Conservation (phyloP, 371 early-diverging fungal species). For the Choanephora cucurbitarum region DNA sequence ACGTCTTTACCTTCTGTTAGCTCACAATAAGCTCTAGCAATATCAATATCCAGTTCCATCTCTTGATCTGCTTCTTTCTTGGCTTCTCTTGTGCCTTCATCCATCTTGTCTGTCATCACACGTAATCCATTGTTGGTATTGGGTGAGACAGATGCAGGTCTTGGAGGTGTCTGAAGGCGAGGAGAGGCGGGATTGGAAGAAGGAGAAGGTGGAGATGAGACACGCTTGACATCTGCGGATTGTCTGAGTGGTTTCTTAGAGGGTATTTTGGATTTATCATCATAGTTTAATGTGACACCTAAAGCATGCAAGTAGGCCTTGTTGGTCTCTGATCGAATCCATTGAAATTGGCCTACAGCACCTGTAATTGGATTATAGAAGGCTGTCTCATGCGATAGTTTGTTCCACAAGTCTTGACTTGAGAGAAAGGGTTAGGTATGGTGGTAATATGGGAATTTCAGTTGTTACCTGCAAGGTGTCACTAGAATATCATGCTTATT, state of each 20-base stretch:
- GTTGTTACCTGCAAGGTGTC: conserved; percentile 41
- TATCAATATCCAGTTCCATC: conserved; percentile 51
- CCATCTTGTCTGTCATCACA: conserved; percentile 21
- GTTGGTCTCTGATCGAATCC: conserved; percentile 57
- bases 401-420: conserved; percentile 49
- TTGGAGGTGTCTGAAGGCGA: conserved; percentile 6
- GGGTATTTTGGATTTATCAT: conserved; percentile 9
- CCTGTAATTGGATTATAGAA: conserved; percentile 56
- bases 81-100: conserved; percentile 15
- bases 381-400: conserved; percentile 50
- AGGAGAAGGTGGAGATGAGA: conserved; percentile 3
- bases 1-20: conserved; percentile 56
- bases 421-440: conserved; percentile 10
- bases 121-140: conserved; percentile 4
- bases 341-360: conserved; percentile 52
- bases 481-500: conserved; percentile 16
- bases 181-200: conserved; percentile 5
- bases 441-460: too few species aligned
- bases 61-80: conserved; percentile 40
- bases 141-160: conserved; percentile 23
- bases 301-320: conserved; percentile 47
- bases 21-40: conserved; percentile 56
- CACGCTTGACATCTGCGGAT: not conserved
- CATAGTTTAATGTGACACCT: conserved; percentile 45
- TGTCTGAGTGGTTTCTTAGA: not conserved